These are phyloP conservation scores for Phytopythium vexans DNA, from an alignment of 352 stramenopile species.

Conservation along the genomic window DNA sequence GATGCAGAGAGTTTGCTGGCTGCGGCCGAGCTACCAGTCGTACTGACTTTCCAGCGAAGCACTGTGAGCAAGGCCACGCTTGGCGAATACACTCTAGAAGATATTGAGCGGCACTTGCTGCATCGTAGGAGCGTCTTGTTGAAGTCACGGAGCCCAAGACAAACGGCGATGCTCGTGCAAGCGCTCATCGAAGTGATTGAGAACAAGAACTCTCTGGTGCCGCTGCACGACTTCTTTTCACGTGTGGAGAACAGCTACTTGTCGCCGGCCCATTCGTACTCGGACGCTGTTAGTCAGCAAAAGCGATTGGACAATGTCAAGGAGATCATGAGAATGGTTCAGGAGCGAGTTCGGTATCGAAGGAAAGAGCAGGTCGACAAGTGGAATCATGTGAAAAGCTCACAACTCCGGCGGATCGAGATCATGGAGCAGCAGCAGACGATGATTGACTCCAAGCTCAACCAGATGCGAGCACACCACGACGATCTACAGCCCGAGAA, in stretches of 20 bases:
- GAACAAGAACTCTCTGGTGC: constrained; percentile 29
- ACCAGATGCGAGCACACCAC: constrained; percentile 44
- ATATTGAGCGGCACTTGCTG: constrained; percentile 54
- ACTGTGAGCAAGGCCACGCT: constrained; percentile 38
- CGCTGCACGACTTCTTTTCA: constrained; percentile 42
- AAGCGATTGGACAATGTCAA: constrained; percentile 36
- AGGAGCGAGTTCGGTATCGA: constrained; percentile 36
- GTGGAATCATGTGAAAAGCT: constrained; percentile 56
- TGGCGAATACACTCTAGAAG: constrained; percentile 50
- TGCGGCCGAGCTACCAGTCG: constrained; percentile 33
- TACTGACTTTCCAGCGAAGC: constrained; percentile 55
- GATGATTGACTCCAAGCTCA: constrained; percentile 55
- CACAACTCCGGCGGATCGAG: constrained; percentile 67
- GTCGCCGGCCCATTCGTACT: constrained; percentile 10
- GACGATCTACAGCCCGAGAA: constrained; percentile 48
- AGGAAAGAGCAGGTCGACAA: constrained; percentile 41
- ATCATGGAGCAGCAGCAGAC: constrained; percentile 52
- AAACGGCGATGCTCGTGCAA: constrained; percentile 51
- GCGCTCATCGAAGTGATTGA: constrained; percentile 51
- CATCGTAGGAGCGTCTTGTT: constrained; percentile 38
- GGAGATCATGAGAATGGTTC: constrained; percentile 50
- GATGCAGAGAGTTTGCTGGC: constrained; percentile 31
- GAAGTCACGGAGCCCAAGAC: constrained; percentile 22
- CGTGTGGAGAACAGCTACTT: constrained; percentile 52
- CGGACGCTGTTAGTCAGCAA: constrained; percentile 6